phyloP scores from a whole-genome alignment of 176 grass and related monocot genomes.

The Triticum timopheevii region DNA sequence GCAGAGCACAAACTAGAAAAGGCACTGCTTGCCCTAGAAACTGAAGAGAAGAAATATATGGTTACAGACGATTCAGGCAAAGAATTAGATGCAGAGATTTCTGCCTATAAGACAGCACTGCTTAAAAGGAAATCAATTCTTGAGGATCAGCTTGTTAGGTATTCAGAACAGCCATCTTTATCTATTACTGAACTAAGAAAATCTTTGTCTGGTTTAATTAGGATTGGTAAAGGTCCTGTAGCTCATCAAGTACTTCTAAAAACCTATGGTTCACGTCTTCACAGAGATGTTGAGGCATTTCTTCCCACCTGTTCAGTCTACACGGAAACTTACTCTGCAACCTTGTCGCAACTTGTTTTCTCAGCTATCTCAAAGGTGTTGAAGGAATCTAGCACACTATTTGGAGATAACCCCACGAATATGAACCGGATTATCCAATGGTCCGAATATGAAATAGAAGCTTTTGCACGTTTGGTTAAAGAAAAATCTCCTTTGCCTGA shows the following conservation, averaged over 20 bases:
- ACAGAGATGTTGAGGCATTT: slow-evolving; percentile 77
- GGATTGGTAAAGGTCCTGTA: slow-evolving; percentile 75
- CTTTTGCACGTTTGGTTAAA: slow-evolving; percentile 81
- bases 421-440: slow-evolving; percentile 75
- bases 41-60: slow-evolving; percentile 68
- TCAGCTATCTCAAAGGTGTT: slow-evolving; percentile 71
- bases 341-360: slow-evolving; percentile 85
- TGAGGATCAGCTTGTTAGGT: slow-evolving; percentile 73
- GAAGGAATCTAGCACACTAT: slow-evolving; percentile 70
- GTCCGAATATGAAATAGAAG: slow-evolving; percentile 87
- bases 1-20: slow-evolving; percentile 88
- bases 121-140: slow-evolving; percentile 70
- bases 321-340: slow-evolving; percentile 81
- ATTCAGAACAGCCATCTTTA: slow-evolving; percentile 71
- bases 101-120: slow-evolving; percentile 57
- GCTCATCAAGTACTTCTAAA: slow-evolving; percentile 85
- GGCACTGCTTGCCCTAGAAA: slow-evolving; percentile 56
- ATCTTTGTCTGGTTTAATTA: slow-evolving; percentile 68
- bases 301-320: slow-evolving; percentile 81
- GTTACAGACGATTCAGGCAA: slow-evolving; percentile 39
- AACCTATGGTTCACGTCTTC: slow-evolving; percentile 62
- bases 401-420: slow-evolving; percentile 66
- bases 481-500: slow-evolving; percentile 81
- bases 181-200: slow-evolving; percentile 70
- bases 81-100: slow-evolving; percentile 54